phyloP scores from a whole-genome alignment of 352 stramenopile species.

The Globisporangium acanthophoron region DNA sequence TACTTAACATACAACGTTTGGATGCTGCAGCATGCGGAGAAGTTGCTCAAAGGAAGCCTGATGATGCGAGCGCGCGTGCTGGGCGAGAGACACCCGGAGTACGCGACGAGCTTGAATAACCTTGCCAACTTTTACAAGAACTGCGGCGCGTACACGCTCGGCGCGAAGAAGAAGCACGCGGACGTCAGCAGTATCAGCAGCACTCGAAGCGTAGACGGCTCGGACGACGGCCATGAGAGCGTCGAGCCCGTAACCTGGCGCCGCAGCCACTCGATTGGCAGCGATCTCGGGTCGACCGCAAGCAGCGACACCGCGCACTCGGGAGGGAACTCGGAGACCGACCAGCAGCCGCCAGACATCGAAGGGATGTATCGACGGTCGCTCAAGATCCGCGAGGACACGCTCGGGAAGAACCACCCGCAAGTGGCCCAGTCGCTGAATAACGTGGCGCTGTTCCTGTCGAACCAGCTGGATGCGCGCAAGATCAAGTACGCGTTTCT shows the following conservation, averaged over 20 bases:
- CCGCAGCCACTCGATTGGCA: conserved; percentile 7
- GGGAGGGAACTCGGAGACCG: conserved; percentile 1
- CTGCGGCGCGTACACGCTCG: conserved; percentile 21
- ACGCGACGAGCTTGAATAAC: conserved; percentile 80
- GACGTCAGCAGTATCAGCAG: not conserved
- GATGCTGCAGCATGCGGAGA: conserved; percentile 70
- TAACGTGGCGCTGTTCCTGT: conserved; percentile 72
- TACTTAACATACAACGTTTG: conserved; percentile 70
- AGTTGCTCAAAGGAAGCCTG: conserved; percentile 59
- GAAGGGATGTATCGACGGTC: conserved; percentile 70
- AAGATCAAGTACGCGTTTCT: conserved; percentile 35
- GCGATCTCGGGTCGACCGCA: conserved; percentile 7
- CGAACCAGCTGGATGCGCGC: conserved; percentile 51
- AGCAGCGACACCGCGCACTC: conserved; percentile 11
- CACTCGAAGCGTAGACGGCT: conserved; percentile 12
- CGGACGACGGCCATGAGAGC: conserved; percentile 12
- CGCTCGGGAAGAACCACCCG: conserved; percentile 58
- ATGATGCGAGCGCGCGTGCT: conserved; percentile 68
- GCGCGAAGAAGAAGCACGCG: conserved; percentile 10
- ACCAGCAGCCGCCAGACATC: conserved; percentile 41
- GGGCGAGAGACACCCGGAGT: conserved; percentile 69
- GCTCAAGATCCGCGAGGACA: conserved; percentile 69
- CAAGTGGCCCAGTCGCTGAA: conserved; percentile 80
- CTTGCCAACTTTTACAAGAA: conserved; percentile 85
- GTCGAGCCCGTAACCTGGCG: not conserved